Percentiles rank a stretch among this genome's conserved stretches.
phyloP scores from a whole-genome alignment of 2,329 filamentous ascomycete genomes.

The Trichoderma afroharzianum region DNA sequence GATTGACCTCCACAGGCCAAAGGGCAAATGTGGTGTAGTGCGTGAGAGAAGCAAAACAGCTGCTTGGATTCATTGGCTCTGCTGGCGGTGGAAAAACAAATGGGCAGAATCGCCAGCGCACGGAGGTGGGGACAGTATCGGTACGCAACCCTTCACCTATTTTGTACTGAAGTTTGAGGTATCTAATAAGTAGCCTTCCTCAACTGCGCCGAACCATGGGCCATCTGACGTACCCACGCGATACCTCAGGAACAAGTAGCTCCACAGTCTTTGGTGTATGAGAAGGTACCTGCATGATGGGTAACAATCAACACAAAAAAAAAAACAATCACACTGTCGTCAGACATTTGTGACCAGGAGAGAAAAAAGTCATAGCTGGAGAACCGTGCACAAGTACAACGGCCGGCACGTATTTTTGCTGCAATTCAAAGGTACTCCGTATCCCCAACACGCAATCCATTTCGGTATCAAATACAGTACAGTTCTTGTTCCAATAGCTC shows the following conservation, averaged over 20 bases:
- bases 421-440: neutral
- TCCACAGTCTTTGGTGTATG: fast-evolving
- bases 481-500: neutral
- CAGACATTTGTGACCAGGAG: neutral
- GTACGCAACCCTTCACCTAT: neutral
- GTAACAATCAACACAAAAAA: neutral
- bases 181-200: neutral
- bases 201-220: no score
- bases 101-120: conserved; percentile 17
- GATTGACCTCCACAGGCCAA: conserved; percentile 14
- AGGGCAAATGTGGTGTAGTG: conserved; percentile 20
- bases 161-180: fast-evolving
- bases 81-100: conserved; percentile 33
- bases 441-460: neutral
- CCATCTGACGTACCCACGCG: neutral
- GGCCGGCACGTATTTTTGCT: neutral
- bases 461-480: neutral
- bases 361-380: neutral
- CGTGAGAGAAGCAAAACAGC: conserved; percentile 20
- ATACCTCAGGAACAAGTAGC: neutral
- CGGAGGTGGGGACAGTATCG: neutral
- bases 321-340: conserved; percentile 3
- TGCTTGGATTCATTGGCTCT: conserved; percentile 16
- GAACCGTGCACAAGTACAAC: neutral
- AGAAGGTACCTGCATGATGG: neutral